Evolutionary conservation across 2,329 filamentous ascomycete genomes (phyloP).

Genomic region (Diaporthe ampelina): DNA sequence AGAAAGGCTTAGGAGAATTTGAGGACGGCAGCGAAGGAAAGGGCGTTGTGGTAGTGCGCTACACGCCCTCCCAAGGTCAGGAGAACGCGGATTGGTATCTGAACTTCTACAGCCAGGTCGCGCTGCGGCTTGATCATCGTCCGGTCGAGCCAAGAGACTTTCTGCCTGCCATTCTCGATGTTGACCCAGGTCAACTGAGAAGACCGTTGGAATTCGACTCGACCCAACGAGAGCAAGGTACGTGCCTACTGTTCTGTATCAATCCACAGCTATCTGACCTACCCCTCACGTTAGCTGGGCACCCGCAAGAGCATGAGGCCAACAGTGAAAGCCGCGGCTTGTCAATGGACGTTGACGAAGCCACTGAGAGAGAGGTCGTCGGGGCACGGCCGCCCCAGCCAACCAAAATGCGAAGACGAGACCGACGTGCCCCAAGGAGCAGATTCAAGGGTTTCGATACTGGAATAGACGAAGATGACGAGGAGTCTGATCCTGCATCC

Average conservation of each 20-base stretch:
- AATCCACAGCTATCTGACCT: background rate
- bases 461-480: slow-evolving; percentile 54
- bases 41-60: slow-evolving; percentile 85
- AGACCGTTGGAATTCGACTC: slow-evolving; percentile 72
- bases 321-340: slow-evolving; percentile 28
- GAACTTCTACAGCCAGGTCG: slow-evolving; percentile 77
- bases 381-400: slow-evolving; percentile 41
- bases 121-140: slow-evolving; percentile 81
- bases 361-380: slow-evolving; percentile 30
- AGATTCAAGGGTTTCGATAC: slow-evolving; percentile 82
- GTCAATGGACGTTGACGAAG: slow-evolving; percentile 47
- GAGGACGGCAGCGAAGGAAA: slow-evolving; percentile 74
- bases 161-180: slow-evolving; percentile 87
- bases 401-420: slow-evolving; percentile 48
- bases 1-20: slow-evolving; percentile 77
- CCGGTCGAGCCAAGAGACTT: slow-evolving; percentile 93
- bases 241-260: background rate
- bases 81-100: slow-evolving; percentile 75
- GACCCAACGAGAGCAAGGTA: slow-evolving; percentile 47
- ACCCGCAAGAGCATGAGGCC: background rate
- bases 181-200: slow-evolving; percentile 80
- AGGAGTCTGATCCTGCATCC: slow-evolving; percentile 42
- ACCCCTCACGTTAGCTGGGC: slow-evolving; percentile 4
- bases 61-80: slow-evolving; percentile 68
- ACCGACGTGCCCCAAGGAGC: slow-evolving; percentile 60